Percentiles rank a stretch among this genome's conserved stretches.
These are phyloP conservation scores for Suhomyces canberraensis DNA, from an alignment of 805 yeast species.

Conservation along the genomic window DNA sequence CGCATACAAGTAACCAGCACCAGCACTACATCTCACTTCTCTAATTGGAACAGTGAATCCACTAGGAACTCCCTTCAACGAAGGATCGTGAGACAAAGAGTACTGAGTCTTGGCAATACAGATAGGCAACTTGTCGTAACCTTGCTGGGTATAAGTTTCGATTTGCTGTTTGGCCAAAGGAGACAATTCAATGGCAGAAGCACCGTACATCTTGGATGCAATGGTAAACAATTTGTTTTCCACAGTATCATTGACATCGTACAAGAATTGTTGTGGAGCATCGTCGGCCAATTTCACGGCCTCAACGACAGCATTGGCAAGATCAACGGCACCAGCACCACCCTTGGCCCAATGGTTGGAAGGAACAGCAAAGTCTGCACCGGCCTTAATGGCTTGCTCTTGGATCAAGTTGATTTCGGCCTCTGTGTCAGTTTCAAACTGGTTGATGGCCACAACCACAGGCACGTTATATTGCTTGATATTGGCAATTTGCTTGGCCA, in stretches of 20 bases:
- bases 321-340: constrained; percentile 81
- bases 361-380: constrained; percentile 87
- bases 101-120: constrained; percentile 87
- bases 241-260: constrained; percentile 67
- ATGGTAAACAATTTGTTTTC: constrained; percentile 77
- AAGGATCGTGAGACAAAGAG: constrained; percentile 79
- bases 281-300: constrained; percentile 51
- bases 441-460: constrained; percentile 92
- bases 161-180: constrained; percentile 70
- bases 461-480: constrained; percentile 84
- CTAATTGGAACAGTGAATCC: constrained; percentile 79
- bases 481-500: constrained; percentile 86
- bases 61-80: constrained; percentile 77
- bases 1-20: constrained; percentile 84
- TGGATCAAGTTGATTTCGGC: constrained; percentile 79
- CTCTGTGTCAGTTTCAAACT: constrained; percentile 75
- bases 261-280: constrained; percentile 50
- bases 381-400: constrained; percentile 81
- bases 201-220: constrained; percentile 89
- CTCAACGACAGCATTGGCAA: constrained; percentile 79
- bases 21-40: constrained; percentile 73
- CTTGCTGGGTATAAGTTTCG: constrained; percentile 65
- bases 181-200: constrained; percentile 63
- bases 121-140: constrained; percentile 73
- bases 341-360: constrained; percentile 96